Evolutionary conservation across 2,329 filamentous ascomycete species (phyloP), one percentile per base, ranked within the genome.

Genomic region (Thielaviopsis ethacetica): DNA sequence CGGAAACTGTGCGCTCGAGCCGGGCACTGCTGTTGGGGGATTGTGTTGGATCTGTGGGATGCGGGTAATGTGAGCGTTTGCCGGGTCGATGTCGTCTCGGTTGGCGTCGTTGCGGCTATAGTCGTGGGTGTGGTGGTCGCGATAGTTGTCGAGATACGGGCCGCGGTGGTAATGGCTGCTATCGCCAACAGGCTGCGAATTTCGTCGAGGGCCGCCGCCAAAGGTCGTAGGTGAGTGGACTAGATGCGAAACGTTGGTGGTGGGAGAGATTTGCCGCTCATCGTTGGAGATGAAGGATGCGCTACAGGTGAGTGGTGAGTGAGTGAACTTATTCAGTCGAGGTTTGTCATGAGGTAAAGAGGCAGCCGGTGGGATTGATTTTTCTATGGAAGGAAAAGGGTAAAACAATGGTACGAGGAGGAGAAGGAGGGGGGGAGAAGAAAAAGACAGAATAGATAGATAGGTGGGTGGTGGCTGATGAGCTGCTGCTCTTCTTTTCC

Each of bases 1-100:
- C 64, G 78, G 73, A 64, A 79, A 71, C 67, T 79, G 81, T 61
- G 76, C 72, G 61, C 75, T 73, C 44, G 75, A 72, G 64, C 74
- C 74, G 63, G 76, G 76, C 60, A 73, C 76, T n/a, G 76, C 76
- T 44, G 80, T 76, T 17, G 81, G 79, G 30, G 79, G 76, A 60
- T 77, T 77, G 59, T 79, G 77, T 62, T 82, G 79, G 62, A 81
- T 82, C 65, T 79, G 77, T 57, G 81, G 82, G 60, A 80, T 70
- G 62, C 76, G 73, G 30, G 30, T 34, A 12, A 34, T 34, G 30
- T 10, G 10, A 5, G 30, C 30, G 30, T 34, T 34, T 34, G 30
- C 30, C 30, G 30, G 30, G 10, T 34, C 30, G 10, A 34, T 34
- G 30, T 34, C 30, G 30, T 34, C 30, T 34, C 30, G 30, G 30